Evolutionary conservation across 2,329 filamentous ascomycete genomes (phyloP).

Genomic region (Scedosporium apiospermum): DNA sequence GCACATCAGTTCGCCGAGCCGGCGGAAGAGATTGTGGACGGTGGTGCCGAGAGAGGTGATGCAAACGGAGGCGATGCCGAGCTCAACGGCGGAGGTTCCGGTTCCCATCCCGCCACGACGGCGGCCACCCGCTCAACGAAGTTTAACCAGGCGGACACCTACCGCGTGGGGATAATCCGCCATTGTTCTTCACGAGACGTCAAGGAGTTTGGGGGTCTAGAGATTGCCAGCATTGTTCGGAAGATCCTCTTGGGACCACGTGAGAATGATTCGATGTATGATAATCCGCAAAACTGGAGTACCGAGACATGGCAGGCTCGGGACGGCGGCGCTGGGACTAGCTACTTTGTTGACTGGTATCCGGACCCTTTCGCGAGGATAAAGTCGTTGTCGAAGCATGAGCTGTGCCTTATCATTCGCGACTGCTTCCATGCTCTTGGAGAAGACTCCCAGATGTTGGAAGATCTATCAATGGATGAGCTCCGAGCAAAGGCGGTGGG

Average conservation of each 20-base stretch:
- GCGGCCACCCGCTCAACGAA: not conserved
- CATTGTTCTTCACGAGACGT: not conserved
- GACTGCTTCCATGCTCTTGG: not conserved
- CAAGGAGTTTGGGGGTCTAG: not conserved
- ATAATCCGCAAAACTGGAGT: not conserved
- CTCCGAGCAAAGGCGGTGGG: too few species aligned
- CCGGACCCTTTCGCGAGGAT: not conserved
- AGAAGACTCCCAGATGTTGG: not conserved
- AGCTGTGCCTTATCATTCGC: not conserved
- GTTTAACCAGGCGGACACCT: not conserved
- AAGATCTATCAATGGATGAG: too few species aligned
- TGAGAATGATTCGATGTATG: not conserved
- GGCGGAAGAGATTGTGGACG: not conserved
- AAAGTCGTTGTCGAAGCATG: not conserved
- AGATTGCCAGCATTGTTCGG: not conserved
- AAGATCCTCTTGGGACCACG: not conserved
- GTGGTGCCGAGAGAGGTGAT: not conserved
- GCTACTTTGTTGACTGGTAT: slow-evolving; percentile 1
- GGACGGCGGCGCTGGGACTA: not conserved
- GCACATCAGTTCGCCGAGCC: slow-evolving; percentile 6
- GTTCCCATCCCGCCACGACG: not conserved
- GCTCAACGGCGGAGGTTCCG: not conserved
- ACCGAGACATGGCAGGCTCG: not conserved
- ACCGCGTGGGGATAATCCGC: not conserved
- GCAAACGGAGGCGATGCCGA: not conserved